A percentile compares a stretch with the other conserved stretches of the same genome.
phyloP scores from a whole-genome alignment of 1,139 yeast species.

The Groenewaldozyma sp. region DNA sequence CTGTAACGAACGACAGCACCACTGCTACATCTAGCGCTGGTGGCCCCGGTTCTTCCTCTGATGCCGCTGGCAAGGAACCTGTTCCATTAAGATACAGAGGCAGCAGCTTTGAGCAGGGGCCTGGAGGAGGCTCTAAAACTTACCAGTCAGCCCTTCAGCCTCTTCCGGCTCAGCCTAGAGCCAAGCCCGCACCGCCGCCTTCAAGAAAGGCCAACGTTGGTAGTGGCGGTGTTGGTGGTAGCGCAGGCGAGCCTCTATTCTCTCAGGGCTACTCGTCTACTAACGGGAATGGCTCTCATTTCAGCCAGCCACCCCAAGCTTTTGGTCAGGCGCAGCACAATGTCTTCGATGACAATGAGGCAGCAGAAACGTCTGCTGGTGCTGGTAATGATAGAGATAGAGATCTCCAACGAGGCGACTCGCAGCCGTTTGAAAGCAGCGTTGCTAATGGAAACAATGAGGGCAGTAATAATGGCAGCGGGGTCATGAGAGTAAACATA shows the following conservation, averaged over 20 bases:
- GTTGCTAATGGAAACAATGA: constrained; percentile 2
- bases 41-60: neutral
- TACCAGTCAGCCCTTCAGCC: neutral
- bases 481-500: constrained; percentile 21
- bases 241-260: neutral
- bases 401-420: constrained; percentile 8
- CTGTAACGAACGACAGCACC: too few relatives aligned
- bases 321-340: constrained; percentile 4
- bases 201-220: constrained; percentile 41
- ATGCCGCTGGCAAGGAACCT: neutral
- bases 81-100: constrained; percentile 1
- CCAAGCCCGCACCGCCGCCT: constrained; percentile 63
- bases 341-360: constrained; percentile 2
- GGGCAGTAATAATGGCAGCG: constrained; percentile 2
- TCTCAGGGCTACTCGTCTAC: neutral
- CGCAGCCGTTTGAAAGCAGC: constrained; percentile 3
- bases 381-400: too few relatives aligned
- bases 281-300: too few relatives aligned
- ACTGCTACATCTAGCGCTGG: neutral
- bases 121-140: neutral
- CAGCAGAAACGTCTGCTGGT: too few relatives aligned
- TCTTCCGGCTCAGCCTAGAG: neutral
- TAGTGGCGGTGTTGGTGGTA: neutral
- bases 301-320: constrained; percentile 2
- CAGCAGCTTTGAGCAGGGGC: neutral